These are phyloP conservation scores for Colletotrichum tropicicola DNA, from an alignment of 2,329 filamentous ascomycete genomes.

Conservation along the genomic window DNA sequence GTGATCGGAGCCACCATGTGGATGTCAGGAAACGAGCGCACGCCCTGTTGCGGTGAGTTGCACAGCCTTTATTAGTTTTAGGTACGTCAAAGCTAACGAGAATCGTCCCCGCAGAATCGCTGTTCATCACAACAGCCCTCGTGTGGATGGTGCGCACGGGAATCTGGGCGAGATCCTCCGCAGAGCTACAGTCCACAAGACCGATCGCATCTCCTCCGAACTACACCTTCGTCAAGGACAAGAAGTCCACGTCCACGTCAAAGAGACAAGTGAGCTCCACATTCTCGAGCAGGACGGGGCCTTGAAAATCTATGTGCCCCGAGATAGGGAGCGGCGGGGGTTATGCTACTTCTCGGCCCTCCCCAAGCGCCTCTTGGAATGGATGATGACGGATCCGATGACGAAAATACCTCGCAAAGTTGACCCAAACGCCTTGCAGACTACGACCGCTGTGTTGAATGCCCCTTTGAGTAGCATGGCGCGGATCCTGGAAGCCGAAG, in stretches of 20 bases:
- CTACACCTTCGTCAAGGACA: too few relatives aligned
- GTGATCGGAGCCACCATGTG: too few relatives aligned
- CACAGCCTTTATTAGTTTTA: too few relatives aligned
- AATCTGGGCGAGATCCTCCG: too few relatives aligned
- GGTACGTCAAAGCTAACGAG: too few relatives aligned
- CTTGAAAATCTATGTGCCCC: conserved; percentile 43
- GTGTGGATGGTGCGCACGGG: too few relatives aligned
- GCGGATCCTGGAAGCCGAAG: not conserved
- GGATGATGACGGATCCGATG: conserved; percentile 43
- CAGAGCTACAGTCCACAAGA: too few relatives aligned
- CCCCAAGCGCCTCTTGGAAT: conserved; percentile 38
- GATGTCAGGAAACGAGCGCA: not conserved
- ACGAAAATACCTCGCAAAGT: conserved; percentile 9
- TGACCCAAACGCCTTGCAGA: not conserved
- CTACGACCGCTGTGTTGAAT: not conserved
- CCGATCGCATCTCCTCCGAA: too few relatives aligned
- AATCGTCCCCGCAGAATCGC: too few relatives aligned
- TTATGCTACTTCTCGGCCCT: conserved; percentile 39
- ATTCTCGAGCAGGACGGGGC: conserved; percentile 37
- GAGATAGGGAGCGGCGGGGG: conserved; percentile 35
- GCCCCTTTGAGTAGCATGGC: not conserved
- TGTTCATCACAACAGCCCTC: too few relatives aligned
- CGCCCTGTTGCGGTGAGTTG: not conserved
- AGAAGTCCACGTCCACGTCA: too few relatives aligned
- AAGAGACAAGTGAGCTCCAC: conserved; percentile 35